Evolutionary conservation across 352 stramenopile species (phyloP), one percentile per base, ranked within the genome.

Genomic region (Pythium angustatum): DNA sequence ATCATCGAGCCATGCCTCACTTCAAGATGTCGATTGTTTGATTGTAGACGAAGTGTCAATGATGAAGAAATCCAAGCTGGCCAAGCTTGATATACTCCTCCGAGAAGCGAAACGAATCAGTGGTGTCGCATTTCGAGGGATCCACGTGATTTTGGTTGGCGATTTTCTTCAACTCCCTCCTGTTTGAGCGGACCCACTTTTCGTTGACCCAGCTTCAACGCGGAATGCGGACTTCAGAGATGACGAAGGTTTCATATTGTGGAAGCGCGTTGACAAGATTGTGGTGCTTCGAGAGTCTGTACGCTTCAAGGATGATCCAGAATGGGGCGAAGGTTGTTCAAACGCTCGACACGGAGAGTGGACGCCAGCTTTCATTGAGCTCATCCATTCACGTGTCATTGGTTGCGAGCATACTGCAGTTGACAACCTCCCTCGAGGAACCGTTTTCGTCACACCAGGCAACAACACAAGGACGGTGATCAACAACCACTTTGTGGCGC

Each of bases 281-380:
- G 33, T 65, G 21, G 30, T 43, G 6, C 50, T 50, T 12, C 61
- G 50, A 7, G 68, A 76, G 14, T 65, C 48, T 11, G 54, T 76
- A 14, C 57, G 71, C 1, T 76, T 78, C 48, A 9, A n/a, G 2
- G 45, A 68, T 6, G 71, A 78, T 33, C 68, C 67, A 2, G 52
- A 61, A 3, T 79, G 72, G 70, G 55, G 53, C 1, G 41, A 47
- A 31, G 71, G 71, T 0, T 78, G 71, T 30, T 63, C 58, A 14
- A 48, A 57, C 36, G 68, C 72, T 17, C 61, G 64, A 2, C 33
- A 62, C 17, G 64, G 71, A 0, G 43, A 55, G 17, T 71, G 63
- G 71, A 69, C 57, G 6, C 57, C 57, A n/a, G 61, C 48, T 28
- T 73, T 73, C 38, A 21, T 71, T 6, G 36, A 36, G 0, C 43